A percentile compares a stretch with the other conserved stretches of the same genome.
phyloP scores from a whole-genome alignment of 176 grass and related monocot species.

The Oryza punctata region DNA sequence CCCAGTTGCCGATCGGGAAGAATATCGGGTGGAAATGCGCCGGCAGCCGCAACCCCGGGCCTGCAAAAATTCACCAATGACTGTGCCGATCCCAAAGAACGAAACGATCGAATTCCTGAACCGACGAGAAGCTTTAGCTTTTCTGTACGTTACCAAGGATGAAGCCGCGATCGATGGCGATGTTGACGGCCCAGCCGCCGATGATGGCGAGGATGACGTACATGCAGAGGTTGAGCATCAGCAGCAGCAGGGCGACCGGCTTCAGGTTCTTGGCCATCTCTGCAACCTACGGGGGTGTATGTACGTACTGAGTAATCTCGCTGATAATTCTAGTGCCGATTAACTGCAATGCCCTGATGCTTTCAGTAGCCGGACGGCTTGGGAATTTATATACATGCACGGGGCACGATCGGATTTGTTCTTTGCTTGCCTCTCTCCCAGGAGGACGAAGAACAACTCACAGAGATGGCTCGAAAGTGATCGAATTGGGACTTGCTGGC shows the following conservation, averaged over 20 bases:
- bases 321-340: neutral
- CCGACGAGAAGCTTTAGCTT: neutral
- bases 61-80: constrained; percentile 1
- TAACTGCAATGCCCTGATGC: neutral
- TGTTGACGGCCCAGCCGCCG: constrained; percentile 81
- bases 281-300: neutral
- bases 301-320: neutral
- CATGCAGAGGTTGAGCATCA: constrained; percentile 78
- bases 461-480: neutral
- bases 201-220: constrained; percentile 66
- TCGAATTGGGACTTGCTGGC: constrained; percentile 5
- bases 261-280: constrained; percentile 56
- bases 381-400: constrained; percentile 22
- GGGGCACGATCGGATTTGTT: constrained; percentile 30
- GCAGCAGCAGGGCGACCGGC: constrained; percentile 59
- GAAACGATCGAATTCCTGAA: no score
- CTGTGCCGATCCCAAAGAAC: neutral
- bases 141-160: constrained; percentile 64
- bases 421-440: constrained; percentile 56
- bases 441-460: neutral
- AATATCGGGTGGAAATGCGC: constrained; percentile 85
- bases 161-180: constrained; percentile 70
- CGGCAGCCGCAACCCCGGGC: constrained; percentile 61
- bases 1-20: constrained; percentile 90
- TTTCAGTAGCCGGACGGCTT: constrained; percentile 1